phyloP scores from a whole-genome alignment of 192 early-diverging fungal species.

The Mortierella alpina region DNA sequence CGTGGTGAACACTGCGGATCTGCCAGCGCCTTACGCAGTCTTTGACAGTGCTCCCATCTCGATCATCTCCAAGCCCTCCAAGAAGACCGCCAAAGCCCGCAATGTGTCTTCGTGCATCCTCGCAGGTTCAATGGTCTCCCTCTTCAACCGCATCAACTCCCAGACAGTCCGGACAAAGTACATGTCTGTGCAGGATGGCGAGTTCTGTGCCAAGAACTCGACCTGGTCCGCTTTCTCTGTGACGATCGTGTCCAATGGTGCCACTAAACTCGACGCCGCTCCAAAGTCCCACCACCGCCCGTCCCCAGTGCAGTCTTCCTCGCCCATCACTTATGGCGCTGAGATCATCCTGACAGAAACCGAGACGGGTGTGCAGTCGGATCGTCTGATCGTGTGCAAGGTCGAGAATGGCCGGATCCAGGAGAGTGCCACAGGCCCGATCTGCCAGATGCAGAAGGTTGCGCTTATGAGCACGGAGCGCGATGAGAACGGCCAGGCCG shows the following conservation, averaged over 20 bases:
- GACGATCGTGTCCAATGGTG: conserved; percentile 56
- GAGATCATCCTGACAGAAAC: conserved; percentile 78
- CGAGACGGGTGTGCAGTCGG: conserved; percentile 70
- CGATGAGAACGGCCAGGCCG: conserved; percentile 23
- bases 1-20: conserved; percentile 33
- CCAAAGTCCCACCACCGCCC: conserved; percentile 38
- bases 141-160: conserved; percentile 93
- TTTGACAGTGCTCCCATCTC: conserved; percentile 80
- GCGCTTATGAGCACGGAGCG: conserved; percentile 66
- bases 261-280: conserved; percentile 14
- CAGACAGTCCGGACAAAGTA: conserved; percentile 92
- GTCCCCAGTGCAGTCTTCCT: conserved; percentile 25
- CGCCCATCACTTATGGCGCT: conserved; percentile 77
- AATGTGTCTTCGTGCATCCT: conserved; percentile 82
- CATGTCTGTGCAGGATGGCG: conserved; percentile 70
- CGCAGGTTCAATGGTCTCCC: conserved; percentile 78
- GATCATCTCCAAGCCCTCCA: conserved; percentile 94
- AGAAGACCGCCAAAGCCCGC: conserved; percentile 88
- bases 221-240: conserved; percentile 75
- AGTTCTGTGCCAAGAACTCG: conserved; percentile 69
- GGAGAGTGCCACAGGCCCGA: conserved; percentile 70
- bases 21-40: conserved; percentile 62
- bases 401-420: conserved; percentile 81
- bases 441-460: conserved; percentile 90
- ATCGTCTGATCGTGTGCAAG: conserved; percentile 79